These are phyloP conservation scores for Penicillium sp. DNA, from an alignment of 2,329 filamentous ascomycete species.

Conservation along the genomic window DNA sequence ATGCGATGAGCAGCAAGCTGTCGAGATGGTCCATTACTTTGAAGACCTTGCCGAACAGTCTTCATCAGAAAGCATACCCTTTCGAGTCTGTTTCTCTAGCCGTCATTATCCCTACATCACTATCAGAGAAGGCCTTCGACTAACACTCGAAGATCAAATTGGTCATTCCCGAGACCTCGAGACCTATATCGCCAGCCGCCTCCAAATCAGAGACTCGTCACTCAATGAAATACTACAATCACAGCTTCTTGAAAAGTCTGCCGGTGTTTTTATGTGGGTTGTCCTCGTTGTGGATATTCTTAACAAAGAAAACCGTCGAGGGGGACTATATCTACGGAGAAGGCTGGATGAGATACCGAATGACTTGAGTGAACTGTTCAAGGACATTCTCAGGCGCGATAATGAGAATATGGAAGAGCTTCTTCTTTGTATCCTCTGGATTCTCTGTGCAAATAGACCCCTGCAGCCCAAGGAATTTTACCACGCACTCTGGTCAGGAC, in stretches of 20 bases:
- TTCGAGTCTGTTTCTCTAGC: slow-evolving; percentile 48
- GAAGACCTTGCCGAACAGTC: slow-evolving; percentile 32
- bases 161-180: slow-evolving; percentile 41
- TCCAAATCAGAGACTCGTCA: slow-evolving; percentile 21
- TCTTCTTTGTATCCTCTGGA: slow-evolving; percentile 56
- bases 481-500: slow-evolving; percentile 19
- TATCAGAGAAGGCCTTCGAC: slow-evolving; percentile 32
- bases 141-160: slow-evolving; percentile 45
- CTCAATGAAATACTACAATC: slow-evolving; percentile 18
- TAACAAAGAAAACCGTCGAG: slow-evolving; percentile 51
- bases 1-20: slow-evolving; percentile 44
- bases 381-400: slow-evolving; percentile 56
- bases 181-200: slow-evolving; percentile 18
- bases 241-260: slow-evolving; percentile 38
- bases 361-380: slow-evolving; percentile 55
- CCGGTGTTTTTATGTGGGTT: slow-evolving; percentile 53
- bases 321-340: slow-evolving; percentile 31
- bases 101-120: slow-evolving; percentile 50
- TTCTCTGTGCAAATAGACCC: slow-evolving; percentile 52
- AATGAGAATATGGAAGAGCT: slow-evolving; percentile 46
- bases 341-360: slow-evolving; percentile 46
- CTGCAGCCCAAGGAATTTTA: slow-evolving; percentile 41
- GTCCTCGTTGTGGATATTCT: slow-evolving; percentile 52
- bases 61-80: not conserved
- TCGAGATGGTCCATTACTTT: slow-evolving; percentile 44